Base-by-base conservation (phyloP, 768 basidiomycete genomes). In the Termitomyces eurrhizus region DNA sequence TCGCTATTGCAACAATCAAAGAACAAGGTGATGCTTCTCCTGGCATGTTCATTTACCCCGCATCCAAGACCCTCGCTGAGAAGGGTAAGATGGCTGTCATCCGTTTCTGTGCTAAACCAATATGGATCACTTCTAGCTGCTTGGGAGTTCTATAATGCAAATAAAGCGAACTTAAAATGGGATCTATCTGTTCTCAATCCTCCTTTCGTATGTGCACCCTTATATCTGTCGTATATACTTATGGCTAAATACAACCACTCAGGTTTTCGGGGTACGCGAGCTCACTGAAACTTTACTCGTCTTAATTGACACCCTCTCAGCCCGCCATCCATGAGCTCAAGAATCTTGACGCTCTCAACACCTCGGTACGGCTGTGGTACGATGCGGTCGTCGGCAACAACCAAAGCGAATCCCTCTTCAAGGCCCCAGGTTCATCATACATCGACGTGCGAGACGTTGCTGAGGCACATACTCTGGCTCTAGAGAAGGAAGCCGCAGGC, bases 21-120 rank as follows among this genome's bases (percentile, higher is more conserved):
- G 73, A 81, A 59, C 73, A 83, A 52, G 85, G 85, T 3, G 74
- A 72, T 41, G 74, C 78, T 4, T 82, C 83, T 0, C 64, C 72
- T 2, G 63, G 64, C 0, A 52, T 64, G 3, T 60, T 71, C 14
- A 84, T 81, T 64, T 90, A 90, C 67, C 67, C 76, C 44, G 83
- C 86, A 0, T 77, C 79, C 18, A 88, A 89, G 76, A 78, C 77
- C 0, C 75, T 86, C 7, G 85, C 87, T 2, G 87, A 89, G 73
- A 76, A 74, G 65, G 79, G 79, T 80, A 26, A 46, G 68, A 61
- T 18, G 48, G 67, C 61, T 21, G 48, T 21, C 44, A 6, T 37
- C 41, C 42, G 12, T 29, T 32, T 33, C 21, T 18, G 11, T 55
- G 29, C 21, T 21, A 21, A 13, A 32, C n/a, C 4, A 32, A 55